Conservation (phyloP, 495 filamentous ascomycete genomes). For the Jackrogersella minutella region DNA sequence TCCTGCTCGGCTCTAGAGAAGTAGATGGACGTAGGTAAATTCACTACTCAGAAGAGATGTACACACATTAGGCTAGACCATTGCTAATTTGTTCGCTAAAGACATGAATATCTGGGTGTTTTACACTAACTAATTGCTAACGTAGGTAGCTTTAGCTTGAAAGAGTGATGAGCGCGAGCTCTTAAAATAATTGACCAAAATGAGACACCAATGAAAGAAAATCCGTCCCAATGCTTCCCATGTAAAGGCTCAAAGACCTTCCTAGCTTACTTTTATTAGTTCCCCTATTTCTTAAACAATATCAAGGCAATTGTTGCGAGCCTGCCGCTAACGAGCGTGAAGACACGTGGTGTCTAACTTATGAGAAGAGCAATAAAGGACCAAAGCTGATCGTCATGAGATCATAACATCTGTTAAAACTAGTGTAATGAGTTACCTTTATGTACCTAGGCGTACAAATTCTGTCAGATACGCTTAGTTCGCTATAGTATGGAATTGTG, state of each 20-base stretch:
- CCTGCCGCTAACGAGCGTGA: neutral
- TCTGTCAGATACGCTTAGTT: neutral
- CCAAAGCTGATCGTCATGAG: neutral
- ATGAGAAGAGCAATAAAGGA: neutral
- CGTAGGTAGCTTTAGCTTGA: neutral
- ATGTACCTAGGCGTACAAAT: no score
- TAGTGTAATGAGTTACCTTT: neutral
- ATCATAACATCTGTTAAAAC: neutral
- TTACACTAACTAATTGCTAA: neutral
- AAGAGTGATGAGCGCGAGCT: neutral
- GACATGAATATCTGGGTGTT: neutral
- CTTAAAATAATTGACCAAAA: neutral
- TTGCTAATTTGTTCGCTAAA: neutral
- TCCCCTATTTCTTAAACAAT: neutral
- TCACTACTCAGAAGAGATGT: neutral
- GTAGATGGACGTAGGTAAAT: neutral
- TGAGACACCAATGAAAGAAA: no score
- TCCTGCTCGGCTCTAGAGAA: neutral
- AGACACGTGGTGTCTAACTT: neutral
- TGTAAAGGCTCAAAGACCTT: neutral
- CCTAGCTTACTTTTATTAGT: neutral
- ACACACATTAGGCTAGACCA: neutral
- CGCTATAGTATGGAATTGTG: neutral
- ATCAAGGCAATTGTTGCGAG: neutral
- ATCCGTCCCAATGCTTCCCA: neutral